phyloP scores from a whole-genome alignment of 2,329 filamentous ascomycete genomes.

The Cryphonectria parasitica region DNA sequence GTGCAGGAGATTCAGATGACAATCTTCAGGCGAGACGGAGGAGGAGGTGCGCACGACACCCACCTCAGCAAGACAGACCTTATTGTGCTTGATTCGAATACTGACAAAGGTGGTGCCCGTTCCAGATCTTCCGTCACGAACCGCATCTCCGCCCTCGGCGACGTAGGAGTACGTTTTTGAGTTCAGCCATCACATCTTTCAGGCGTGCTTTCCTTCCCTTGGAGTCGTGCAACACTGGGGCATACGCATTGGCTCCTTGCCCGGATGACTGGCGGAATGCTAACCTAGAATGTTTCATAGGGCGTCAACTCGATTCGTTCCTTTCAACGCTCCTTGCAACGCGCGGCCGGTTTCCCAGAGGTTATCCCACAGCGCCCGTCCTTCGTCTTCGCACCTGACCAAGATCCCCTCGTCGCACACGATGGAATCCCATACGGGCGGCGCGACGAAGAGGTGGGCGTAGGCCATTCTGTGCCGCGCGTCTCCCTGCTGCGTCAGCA shows the following conservation, averaged over 20 bases:
- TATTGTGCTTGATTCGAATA: not conserved
- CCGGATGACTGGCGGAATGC: not conserved
- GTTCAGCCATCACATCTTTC: no score
- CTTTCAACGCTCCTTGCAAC: slow-evolving; percentile 90
- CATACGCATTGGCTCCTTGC: no score
- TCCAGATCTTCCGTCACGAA: slow-evolving; percentile 62
- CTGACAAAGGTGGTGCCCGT: slow-evolving; percentile 1
- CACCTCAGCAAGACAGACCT: slow-evolving; percentile 31
- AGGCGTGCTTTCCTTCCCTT: no score
- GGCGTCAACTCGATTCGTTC: slow-evolving; percentile 94
- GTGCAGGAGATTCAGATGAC: slow-evolving; percentile 38
- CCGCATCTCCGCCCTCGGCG: slow-evolving; percentile 60
- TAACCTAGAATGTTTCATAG: not conserved
- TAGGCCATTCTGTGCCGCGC: slow-evolving; percentile 34
- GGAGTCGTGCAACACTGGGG: no score
- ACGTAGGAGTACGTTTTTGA: slow-evolving; percentile 60
- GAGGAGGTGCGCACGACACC: slow-evolving; percentile 42
- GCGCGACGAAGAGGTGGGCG: slow-evolving; percentile 42
- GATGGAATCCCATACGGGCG: slow-evolving; percentile 47
- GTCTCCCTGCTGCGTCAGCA: slow-evolving; percentile 57
- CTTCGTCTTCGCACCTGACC: slow-evolving; percentile 68
- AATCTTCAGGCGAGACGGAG: slow-evolving; percentile 38
- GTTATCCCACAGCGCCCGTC: slow-evolving; percentile 80
- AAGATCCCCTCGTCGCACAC: slow-evolving; percentile 46
- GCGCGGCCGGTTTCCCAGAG: slow-evolving; percentile 85